These are phyloP conservation scores for Kwoniella botswanensis DNA, from an alignment of 768 basidiomycete genomes.

Conservation along the genomic window DNA sequence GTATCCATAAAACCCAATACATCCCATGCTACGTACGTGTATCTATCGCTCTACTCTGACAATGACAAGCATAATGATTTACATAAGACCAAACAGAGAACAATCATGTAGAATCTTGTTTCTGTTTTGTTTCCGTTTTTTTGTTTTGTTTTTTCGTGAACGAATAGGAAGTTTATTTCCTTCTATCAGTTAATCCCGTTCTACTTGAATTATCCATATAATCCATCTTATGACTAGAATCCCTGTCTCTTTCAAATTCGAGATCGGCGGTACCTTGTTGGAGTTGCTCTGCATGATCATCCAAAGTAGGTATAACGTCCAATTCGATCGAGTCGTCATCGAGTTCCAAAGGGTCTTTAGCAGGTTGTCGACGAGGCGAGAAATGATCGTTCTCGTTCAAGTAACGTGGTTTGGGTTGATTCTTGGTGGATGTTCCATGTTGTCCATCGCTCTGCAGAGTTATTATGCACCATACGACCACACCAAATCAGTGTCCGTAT, in stretches of 20 bases:
- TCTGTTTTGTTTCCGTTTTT: too few relatives aligned
- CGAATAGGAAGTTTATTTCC: not conserved
- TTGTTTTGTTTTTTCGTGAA: not conserved
- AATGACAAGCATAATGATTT: too few relatives aligned
- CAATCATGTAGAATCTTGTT: too few relatives aligned
- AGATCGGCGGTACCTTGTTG: not conserved
- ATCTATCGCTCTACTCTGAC: too few relatives aligned
- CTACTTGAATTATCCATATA: conserved; percentile 16
- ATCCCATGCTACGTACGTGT: too few relatives aligned
- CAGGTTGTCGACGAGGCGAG: conserved; percentile 1
- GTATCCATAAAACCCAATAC: too few relatives aligned
- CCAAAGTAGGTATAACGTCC: not conserved
- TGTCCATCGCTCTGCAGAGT: not conserved
- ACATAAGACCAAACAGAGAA: too few relatives aligned
- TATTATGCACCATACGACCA: too few relatives aligned
- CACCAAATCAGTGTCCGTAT: too few relatives aligned
- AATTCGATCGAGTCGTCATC: conserved; percentile 6
- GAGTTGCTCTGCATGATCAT: not conserved
- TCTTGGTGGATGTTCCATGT: not conserved
- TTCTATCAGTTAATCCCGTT: conserved; percentile 10
- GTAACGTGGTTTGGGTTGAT: not conserved
- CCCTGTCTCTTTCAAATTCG: not conserved
- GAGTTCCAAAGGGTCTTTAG: conserved; percentile 3
- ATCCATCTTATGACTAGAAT: conserved; percentile 11
- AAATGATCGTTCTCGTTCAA: not conserved